Percentiles rank a stretch among this genome's conserved stretches.
phyloP scores from a whole-genome alignment of 1,284 basidiomycete species.

The Tylopilus sp. region DNA sequence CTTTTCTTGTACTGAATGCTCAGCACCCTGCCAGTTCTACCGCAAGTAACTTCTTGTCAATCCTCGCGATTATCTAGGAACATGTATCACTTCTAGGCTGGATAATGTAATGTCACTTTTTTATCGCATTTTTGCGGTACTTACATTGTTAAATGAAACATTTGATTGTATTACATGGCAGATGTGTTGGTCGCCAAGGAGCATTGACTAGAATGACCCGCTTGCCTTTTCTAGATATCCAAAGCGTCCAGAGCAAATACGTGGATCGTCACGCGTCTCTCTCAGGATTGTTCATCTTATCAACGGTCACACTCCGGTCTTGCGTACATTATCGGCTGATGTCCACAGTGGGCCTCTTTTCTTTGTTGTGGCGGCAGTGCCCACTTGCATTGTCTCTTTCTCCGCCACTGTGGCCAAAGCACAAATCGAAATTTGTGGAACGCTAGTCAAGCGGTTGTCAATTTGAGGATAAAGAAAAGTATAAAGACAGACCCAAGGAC shows the following conservation, averaged over 20 bases:
- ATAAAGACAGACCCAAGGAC: constrained; percentile 24
- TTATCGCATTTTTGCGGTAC: constrained; percentile 11
- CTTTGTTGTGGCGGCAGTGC: constrained; percentile 15
- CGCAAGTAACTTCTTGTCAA: constrained; percentile 47
- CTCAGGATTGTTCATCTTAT: constrained; percentile 26
- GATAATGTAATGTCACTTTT: constrained; percentile 29
- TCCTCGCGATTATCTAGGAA: constrained; percentile 10
- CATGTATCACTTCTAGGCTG: constrained; percentile 15
- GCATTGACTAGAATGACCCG: constrained; percentile 1
- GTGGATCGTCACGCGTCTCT: neutral
- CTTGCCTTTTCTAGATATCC: constrained; percentile 17
- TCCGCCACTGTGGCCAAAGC: constrained; percentile 23
- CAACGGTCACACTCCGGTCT: constrained; percentile 7
- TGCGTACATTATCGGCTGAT: neutral
- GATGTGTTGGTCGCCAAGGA: constrained; percentile 5
- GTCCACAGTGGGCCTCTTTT: constrained; percentile 10
- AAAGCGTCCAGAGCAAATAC: constrained; percentile 5
- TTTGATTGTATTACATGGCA: neutral
- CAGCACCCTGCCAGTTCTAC: constrained; percentile 56
- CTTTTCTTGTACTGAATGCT: constrained; percentile 14
- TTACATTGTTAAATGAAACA: constrained; percentile 14
- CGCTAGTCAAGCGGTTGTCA: constrained; percentile 7
- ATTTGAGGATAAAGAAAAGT: constrained; percentile 9
- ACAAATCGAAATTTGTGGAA: constrained; percentile 1
- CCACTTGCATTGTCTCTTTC: constrained; percentile 23